A percentile compares a stretch with the other conserved stretches of the same genome.
phyloP scores from a whole-genome alignment of 306 rosid species.

The Oemleria cerasiformis region DNA sequence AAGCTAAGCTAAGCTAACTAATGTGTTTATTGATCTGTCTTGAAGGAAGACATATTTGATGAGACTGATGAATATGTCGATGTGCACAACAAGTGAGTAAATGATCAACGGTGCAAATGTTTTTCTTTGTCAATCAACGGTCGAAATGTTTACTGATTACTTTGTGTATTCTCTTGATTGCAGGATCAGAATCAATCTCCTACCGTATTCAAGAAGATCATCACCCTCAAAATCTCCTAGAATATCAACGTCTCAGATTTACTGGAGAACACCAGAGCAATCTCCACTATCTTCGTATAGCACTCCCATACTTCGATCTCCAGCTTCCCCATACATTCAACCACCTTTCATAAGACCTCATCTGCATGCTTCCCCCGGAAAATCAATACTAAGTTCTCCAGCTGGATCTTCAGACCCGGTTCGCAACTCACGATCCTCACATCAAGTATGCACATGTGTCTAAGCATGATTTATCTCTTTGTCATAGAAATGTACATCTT shows the following conservation, averaged over 20 bases:
- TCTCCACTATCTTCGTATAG: conserved; percentile 38
- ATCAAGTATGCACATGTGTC: conserved; percentile 9
- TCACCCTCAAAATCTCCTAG: conserved; percentile 45
- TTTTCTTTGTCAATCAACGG: too few relatives aligned
- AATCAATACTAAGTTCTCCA: conserved; percentile 22
- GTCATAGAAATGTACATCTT: neutral
- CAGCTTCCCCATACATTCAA: conserved; percentile 31
- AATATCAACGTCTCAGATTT: conserved; percentile 28
- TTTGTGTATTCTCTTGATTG: conserved; percentile 5
- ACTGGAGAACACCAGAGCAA: conserved; percentile 26
- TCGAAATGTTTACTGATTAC: neutral
- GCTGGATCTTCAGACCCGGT: conserved; percentile 4
- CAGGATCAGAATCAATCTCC: conserved; percentile 64
- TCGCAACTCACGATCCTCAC: conserved; percentile 19
- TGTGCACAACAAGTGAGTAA: conserved; percentile 56
- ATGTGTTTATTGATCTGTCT: neutral
- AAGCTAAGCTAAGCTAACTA: neutral
- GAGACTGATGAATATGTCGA: conserved; percentile 74
- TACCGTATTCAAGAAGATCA: conserved; percentile 38
- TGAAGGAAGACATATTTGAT: conserved; percentile 68
- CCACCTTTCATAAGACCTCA: conserved; percentile 28
- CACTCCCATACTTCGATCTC: conserved; percentile 36
- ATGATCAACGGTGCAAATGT: too few relatives aligned
- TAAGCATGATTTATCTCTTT: neutral
- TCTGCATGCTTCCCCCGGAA: conserved; percentile 28